Evolutionary conservation across 2,329 filamentous ascomycete species (phyloP), one percentile per base, ranked within the genome.

Genomic region (Pseudopyricularia javanii): DNA sequence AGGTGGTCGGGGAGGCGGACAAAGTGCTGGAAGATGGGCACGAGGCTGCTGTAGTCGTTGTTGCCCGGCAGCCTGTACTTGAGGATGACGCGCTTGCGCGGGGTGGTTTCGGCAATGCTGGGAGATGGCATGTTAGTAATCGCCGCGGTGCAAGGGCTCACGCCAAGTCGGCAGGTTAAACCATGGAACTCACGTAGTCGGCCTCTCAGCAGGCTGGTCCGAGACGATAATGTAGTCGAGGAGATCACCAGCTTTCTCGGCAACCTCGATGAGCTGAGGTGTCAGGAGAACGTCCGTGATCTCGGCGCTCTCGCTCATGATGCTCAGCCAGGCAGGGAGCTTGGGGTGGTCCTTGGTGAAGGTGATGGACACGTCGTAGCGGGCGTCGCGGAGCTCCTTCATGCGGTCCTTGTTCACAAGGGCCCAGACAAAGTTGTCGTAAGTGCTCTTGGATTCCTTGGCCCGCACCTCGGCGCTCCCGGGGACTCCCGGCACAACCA

Each of bases 291-390:
- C 75, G 47, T 96, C 88, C 12, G 91, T 96, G 61, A 98, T 85
- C 71, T 97, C 93, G 54, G 91, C 90, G 69, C 85, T 95, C 76
- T 98, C 93, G 64, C 83, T 94, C 93, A 98, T 97, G 64, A 96
- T 82, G 12, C 89, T 95, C 53, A 85, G 76, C 91, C 91, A 98
- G 58, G 78, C 71, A 33, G 93, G 91, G 33, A 98, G 81, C 75
- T 95, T 96, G 53, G 85, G 66, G 70, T 91, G 82, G 63, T 98
- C 93, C 77, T 95, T 95, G 65, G 91, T 96, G 58, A 83, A 83
- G 43, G 93, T 96, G 60, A 98, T 79, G 52, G 88, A 95, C 53
- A 96, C 74, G 66, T 98, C 93, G 71, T 96, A 98, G 61, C 93
- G 87, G 57, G 95, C 89, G 49, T 95, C 87, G 56, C 93, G 86